Base-by-base conservation (phyloP, 768 basidiomycete genomes). In the Tricholoma bakamatsutake region DNA sequence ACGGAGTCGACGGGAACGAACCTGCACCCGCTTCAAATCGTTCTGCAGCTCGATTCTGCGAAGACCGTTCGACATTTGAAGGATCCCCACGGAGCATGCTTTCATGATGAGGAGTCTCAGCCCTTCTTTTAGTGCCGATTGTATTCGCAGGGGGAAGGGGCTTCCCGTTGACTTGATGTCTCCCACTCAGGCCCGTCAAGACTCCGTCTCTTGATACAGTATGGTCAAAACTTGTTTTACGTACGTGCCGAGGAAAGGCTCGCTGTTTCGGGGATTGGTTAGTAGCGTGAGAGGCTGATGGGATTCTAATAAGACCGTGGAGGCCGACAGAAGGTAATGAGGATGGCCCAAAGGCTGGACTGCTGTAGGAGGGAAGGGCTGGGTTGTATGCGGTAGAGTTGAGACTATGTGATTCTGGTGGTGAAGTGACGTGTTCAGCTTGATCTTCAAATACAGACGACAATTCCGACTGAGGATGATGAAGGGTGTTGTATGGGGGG, bases 161-260 rank as follows among this genome's bases (percentile, higher is more conserved):
- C 66, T 85, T 86, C 34, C 88, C 87, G 66, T 91, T 88, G 59
- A 90, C 84, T 68, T 90, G 88, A 72, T 92, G 89, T 49, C 89
- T 78, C 55, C 87, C 86, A 61, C 79, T 79, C 49, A 82, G 70
- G 40, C 80, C 81, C 30, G 74, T 65, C 56, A 83, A 73, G 53
- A 85, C 78, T 35, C 79, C 82, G 58, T 87, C 84, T 60, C 80
- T 82, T 35, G 81, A 79, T 39, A 95, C 86, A 3, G 93, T 94
- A 71, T 94, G 93, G 69, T 97, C 93, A 68, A 94, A 96, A 70
- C 91, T 93, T 46, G 93, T 92, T 77, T 97, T 97, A 58, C 93
- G 83, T 56, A 93, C 90, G 69, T 89, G 88, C 57, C 87, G 82
- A 52, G 93, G 90, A 67, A 93, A 90, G 30, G 78, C 71, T 59